These are phyloP conservation scores for Fusarium acutatum DNA, from an alignment of 2,329 filamentous ascomycete species.

Conservation along the genomic window DNA sequence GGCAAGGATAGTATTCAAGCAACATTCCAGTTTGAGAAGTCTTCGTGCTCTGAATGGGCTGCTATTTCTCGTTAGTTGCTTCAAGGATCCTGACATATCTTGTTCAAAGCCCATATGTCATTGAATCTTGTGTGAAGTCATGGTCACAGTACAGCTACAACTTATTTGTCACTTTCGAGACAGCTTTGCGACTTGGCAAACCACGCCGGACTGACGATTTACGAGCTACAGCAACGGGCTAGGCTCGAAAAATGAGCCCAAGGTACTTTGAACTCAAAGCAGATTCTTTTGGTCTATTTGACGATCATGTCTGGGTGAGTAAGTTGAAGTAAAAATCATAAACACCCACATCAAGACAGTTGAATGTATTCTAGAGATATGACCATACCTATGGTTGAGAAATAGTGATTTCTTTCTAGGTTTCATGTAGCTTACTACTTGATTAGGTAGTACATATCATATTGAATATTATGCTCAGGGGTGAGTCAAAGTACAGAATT, in stretches of 20 bases:
- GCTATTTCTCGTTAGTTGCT: background rate
- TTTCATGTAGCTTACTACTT: background rate
- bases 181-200: background rate
- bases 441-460: background rate
- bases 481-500: background rate
- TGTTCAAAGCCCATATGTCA: background rate
- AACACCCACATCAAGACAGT: background rate
- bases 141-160: background rate
- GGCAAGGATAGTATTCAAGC: background rate
- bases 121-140: background rate
- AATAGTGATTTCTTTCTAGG: background rate
- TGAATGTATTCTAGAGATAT: background rate
- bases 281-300: background rate
- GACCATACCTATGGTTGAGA: background rate
- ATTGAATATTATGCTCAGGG: background rate
- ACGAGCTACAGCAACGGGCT: background rate
- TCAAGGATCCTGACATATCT: background rate
- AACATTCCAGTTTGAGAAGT: background rate
- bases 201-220: background rate
- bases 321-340: background rate
- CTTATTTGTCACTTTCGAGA: background rate
- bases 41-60: background rate
- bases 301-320: background rate
- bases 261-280: too few relatives aligned
- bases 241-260: background rate